Evolutionary conservation across 2,329 filamentous ascomycete species (phyloP), one percentile per base, ranked within the genome.

Genomic region (Daldinia eschscholtzii): DNA sequence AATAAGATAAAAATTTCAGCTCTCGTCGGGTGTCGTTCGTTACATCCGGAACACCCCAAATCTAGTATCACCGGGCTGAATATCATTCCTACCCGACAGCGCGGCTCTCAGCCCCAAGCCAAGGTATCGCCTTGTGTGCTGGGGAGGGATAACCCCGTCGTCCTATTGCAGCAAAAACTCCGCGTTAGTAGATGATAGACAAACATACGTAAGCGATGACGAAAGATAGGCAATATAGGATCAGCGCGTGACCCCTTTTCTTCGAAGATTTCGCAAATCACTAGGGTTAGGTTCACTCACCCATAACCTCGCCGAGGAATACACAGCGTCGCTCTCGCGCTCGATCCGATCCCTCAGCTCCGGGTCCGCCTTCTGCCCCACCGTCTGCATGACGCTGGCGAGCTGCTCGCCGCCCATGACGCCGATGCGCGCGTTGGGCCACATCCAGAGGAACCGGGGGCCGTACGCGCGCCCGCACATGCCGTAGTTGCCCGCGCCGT

Each of bases 361-460:
- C 0, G 92, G 92, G 78, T 98, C 94, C 0, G 89, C 90, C 67
- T 89, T 89, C 81, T 92, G 92, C 7, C 95, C 94, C 0, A 99
- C 95, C 1, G 94, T 92, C 81, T 94, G 93, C 96, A 99, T 98
- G 69, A 99, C 96, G 3, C 91, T 88, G 6, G 91, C 91, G 39
- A 99, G 85, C 83, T 98, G 95, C 81, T 98, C 95, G 44, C 92
- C 88, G 20, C 96, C 96, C 96, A 99, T 99, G 74, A 99, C 94
- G 35, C 93, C 93, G 58, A 97, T 93, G 77, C 92, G 92, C n/a
- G 96, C 94, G 75, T 97, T 97, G 44, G 96, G 96, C 96, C 96
- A 99, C 86, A 95, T 97, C 90, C 93, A 98, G 68, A 98, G 81
- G 80, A 98, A 93, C 12, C 94, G 86, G 0, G 95, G 95, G n/a